phyloP scores from a whole-genome alignment of 306 rosid species.

The Cucumis sativus region Cucumber_9930_V3 NC_026655.2:19262501-19263000 shows the following conservation, averaged over 20 bases:
- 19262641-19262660: not conserved
- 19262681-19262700: not conserved
- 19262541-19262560: slow-evolving; percentile 1
- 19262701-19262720: not conserved
- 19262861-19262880: not conserved
- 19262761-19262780: slow-evolving; percentile 49
- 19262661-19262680: not conserved
- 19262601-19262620: not conserved
- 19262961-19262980: not conserved
- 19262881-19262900: not conserved
- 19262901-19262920: not conserved
- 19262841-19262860: no score
- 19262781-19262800: slow-evolving; percentile 15
- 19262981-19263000: not conserved
- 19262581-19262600: not conserved
- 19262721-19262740: not conserved
- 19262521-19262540: slow-evolving; percentile 43
- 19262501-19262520: slow-evolving; percentile 56
- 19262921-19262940: not conserved
- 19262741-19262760: slow-evolving; percentile 37
- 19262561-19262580: slow-evolving; percentile 1
- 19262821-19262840: not conserved
- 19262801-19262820: not conserved
- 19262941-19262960: not conserved
- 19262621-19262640: no score